A percentile compares a stretch with the other conserved stretches of the same genome.
These are phyloP conservation scores for Ophiocordyceps camponoti-floridani DNA, from an alignment of 2,329 filamentous ascomycete genomes.

Conservation along the genomic window DNA sequence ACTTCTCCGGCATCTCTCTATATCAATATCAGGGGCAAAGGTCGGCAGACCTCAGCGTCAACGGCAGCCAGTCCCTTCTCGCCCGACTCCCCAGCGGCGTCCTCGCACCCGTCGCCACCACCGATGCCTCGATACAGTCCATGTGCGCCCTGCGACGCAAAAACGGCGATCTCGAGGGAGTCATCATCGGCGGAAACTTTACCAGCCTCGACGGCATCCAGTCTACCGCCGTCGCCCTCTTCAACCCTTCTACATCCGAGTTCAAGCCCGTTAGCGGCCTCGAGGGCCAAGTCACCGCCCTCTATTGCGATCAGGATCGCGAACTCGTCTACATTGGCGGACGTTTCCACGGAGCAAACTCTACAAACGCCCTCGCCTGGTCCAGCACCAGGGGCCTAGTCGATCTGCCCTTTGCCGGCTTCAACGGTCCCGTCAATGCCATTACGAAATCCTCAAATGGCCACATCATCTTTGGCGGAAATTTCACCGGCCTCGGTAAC, in stretches of 20 bases:
- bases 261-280: slow-evolving; percentile 66
- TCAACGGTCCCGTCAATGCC: slow-evolving; percentile 80
- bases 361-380: slow-evolving; percentile 84
- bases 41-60: slow-evolving; percentile 45
- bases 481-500: slow-evolving; percentile 78
- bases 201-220: slow-evolving; percentile 66
- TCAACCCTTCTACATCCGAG: slow-evolving; percentile 52
- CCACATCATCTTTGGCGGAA: slow-evolving; percentile 81
- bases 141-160: slow-evolving; percentile 66
- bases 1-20: slow-evolving; percentile 82
- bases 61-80: slow-evolving; percentile 69
- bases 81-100: slow-evolving; percentile 71
- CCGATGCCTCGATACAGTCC: slow-evolving; percentile 69
- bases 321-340: slow-evolving; percentile 85
- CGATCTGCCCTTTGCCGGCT: slow-evolving; percentile 76
- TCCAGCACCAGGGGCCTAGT: slow-evolving; percentile 48
- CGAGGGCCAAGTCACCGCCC: slow-evolving; percentile 61
- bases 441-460: slow-evolving; percentile 67
- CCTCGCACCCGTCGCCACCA: slow-evolving; percentile 54
- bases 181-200: slow-evolving; percentile 88
- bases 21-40: slow-evolving; percentile 74
- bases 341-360: slow-evolving; percentile 61
- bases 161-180: slow-evolving; percentile 49
- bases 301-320: slow-evolving; percentile 64
- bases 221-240: slow-evolving; percentile 64